Base-by-base conservation (phyloP, 768 basidiomycete species). In the Leucocoprinus birnbaumii region DNA sequence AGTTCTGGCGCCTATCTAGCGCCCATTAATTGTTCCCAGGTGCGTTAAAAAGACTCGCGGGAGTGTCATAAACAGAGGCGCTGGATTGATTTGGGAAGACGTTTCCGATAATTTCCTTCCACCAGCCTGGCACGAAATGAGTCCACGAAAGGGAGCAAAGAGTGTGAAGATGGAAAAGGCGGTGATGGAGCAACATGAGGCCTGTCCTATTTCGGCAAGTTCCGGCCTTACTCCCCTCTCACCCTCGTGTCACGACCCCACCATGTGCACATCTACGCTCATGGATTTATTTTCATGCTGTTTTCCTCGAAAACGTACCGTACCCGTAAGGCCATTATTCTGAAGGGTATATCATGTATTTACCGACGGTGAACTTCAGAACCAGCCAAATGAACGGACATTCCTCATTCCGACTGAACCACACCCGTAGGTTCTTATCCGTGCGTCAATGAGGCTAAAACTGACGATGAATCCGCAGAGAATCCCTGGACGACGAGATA, bases 391-490 rank as follows among this genome's bases (percentile, higher is more conserved):
- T 51, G 68, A 71, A 24, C 56, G 56, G n/a, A 60, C 65, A 27
- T 63, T 62, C 55, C 68, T 71, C 48, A 68, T 71, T 37, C 68
- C 69, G 1, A 51, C 65, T 11, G 63, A 62, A 9, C 58, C 61
- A 0, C 14, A 53, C 14, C 51, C 55, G 66, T 66, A 58, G 48
- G 65, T 57, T 16, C 24, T 27, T 25, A 35, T 14, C 38, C 5
- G 8, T 38, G 3, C 6, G 9, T 38, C 38, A 38, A 10, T 3
- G 4, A 11, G 31, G 13, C 4, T 14, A 16, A 16, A 38, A 38
- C n/a, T 38, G 38, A 38, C 38, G n/a, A 10, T n/a, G 16, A 8
- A 38, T 55, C 46, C 27, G 25, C 55, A 59, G 40, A 40, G 26
- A 21, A 48, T 31, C 35, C n/a, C 25, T 54, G 55, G 41, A 48